Conservation (phyloP, 192 early-diverging fungal genomes). For the Mortierella antarctica region DNA sequence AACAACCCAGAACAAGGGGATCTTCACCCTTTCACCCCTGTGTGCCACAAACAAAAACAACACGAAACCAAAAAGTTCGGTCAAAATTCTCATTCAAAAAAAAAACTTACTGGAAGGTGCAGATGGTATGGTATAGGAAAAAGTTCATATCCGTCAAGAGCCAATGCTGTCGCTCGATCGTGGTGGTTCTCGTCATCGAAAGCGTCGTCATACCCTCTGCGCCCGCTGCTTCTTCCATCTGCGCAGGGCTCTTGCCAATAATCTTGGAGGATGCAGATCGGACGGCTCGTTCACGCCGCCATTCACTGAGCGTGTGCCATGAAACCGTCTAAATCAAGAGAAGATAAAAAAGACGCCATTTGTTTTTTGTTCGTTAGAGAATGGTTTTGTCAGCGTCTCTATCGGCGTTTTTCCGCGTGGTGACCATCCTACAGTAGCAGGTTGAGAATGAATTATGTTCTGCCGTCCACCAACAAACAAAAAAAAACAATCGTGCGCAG, state of each 20-base stretch:
- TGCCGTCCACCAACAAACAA: background rate
- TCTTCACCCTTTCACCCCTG: background rate
- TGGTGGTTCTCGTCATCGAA: constrained; percentile 8
- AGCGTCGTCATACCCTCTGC: background rate
- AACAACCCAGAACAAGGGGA: background rate
- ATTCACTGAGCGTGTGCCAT: constrained; percentile 50
- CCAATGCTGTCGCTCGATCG: constrained; percentile 44
- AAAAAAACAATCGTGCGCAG: constrained; percentile 12
- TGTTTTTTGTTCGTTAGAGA: too few species aligned
- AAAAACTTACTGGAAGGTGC: constrained; percentile 49
- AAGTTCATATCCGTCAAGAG: constrained; percentile 49
- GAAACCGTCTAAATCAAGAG: constrained; percentile 25
- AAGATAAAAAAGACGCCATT: background rate
- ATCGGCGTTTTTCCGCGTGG: too few species aligned
- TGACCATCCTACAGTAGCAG: too few species aligned
- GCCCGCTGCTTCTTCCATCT: background rate
- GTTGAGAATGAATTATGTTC: too few species aligned
- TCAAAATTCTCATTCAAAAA: background rate
- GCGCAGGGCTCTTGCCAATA: background rate
- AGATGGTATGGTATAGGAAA: constrained; percentile 52
- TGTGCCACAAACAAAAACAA: constrained; percentile 12
- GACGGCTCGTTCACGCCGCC: constrained; percentile 36
- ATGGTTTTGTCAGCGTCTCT: too few species aligned
- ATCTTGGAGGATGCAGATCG: background rate
- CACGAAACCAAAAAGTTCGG: background rate